A percentile compares a stretch with the other conserved stretches of the same genome.
phyloP scores from a whole-genome alignment of 192 early-diverging fungal genomes.

The Obelidium mucronatum region DNA sequence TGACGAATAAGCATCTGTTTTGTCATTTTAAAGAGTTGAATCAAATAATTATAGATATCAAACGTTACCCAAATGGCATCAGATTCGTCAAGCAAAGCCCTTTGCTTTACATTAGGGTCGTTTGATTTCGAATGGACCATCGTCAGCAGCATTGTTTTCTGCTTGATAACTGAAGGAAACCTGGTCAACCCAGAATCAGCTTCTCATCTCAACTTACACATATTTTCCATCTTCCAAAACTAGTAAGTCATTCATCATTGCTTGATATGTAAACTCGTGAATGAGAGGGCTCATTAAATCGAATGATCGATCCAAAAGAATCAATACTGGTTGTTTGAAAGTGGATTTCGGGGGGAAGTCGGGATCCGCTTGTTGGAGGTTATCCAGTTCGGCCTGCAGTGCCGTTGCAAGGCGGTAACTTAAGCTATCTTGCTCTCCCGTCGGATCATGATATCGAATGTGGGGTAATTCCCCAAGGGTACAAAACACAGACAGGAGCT shows the following conservation, averaged over 20 bases:
- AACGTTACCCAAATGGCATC: slow-evolving; percentile 75
- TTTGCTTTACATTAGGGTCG: slow-evolving; percentile 22
- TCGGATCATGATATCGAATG: slow-evolving; percentile 89
- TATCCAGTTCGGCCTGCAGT: slow-evolving; percentile 85
- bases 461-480: slow-evolving; percentile 53
- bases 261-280: slow-evolving; percentile 99
- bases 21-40: background rate
- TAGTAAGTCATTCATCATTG: slow-evolving; percentile 95
- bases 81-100: slow-evolving; percentile 71
- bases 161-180: slow-evolving; percentile 20
- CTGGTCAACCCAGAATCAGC: too few relatives aligned
- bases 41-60: background rate
- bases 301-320: slow-evolving; percentile 91
- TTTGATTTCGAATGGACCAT: background rate
- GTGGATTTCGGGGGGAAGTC: slow-evolving; percentile 56
- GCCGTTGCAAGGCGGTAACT: slow-evolving; percentile 45
- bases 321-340: slow-evolving; percentile 73
- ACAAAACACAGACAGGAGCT: slow-evolving; percentile 53
- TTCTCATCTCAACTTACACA: slow-evolving; percentile 9
- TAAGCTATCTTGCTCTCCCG: slow-evolving; percentile 50
- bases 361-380: slow-evolving; percentile 70
- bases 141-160: slow-evolving; percentile 9
- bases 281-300: slow-evolving; percentile 90
- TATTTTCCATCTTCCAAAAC: slow-evolving; percentile 51
- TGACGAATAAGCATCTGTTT: slow-evolving; percentile 70